phyloP scores from a whole-genome alignment of 495 filamentous ascomycete species.

The Cladorrhinum samala region DNA sequence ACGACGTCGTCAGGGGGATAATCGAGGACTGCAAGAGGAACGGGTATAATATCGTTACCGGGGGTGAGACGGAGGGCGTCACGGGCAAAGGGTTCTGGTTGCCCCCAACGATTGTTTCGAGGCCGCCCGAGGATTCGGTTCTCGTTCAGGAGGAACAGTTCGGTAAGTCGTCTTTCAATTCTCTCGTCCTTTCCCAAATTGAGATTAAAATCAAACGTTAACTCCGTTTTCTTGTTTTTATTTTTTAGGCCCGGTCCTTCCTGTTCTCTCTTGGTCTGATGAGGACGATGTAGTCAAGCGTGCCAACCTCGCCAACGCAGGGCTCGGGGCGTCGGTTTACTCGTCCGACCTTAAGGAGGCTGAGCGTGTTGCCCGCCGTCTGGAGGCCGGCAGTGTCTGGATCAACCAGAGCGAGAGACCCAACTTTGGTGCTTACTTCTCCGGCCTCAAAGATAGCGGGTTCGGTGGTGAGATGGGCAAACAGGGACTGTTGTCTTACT shows the following conservation, averaged over 20 bases:
- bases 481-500: conserved; percentile 53
- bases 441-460: conserved; percentile 60
- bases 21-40: conserved; percentile 39
- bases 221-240: no score
- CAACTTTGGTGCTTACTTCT: conserved; percentile 51
- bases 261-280: conserved; percentile 49
- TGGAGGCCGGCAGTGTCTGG: conserved; percentile 54
- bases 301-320: conserved; percentile 51
- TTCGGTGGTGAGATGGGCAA: conserved; percentile 59
- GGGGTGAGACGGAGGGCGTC: conserved; percentile 25
- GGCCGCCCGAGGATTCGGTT: conserved; percentile 37
- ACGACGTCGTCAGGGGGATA: conserved; percentile 45
- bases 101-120: conserved; percentile 44
- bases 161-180: conserved; percentile 24
- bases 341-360: conserved; percentile 46
- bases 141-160: conserved; percentile 48
- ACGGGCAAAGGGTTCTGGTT: conserved; percentile 41
- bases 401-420: conserved; percentile 49
- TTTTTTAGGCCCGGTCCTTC: conserved; percentile 49
- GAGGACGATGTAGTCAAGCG: conserved; percentile 53
- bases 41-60: conserved; percentile 38
- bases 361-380: conserved; percentile 41
- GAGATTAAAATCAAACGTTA: no score
- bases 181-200: no score
- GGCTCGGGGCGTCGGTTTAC: conserved; percentile 55